phyloP scores from a whole-genome alignment of 2,329 filamentous ascomycete species.

The Zopfia rhizophila region DNA sequence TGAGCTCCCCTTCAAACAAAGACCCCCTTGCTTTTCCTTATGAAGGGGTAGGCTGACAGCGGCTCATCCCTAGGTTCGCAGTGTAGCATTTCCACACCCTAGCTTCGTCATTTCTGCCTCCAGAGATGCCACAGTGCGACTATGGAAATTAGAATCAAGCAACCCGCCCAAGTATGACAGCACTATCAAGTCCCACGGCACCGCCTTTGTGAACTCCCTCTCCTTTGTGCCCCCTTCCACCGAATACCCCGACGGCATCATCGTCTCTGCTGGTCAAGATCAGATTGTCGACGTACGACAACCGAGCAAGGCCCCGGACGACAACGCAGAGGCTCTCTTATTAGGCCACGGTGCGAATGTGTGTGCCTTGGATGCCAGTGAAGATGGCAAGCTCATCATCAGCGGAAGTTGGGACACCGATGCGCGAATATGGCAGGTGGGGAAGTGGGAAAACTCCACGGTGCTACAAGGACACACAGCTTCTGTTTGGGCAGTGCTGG shows the following conservation, averaged over 20 bases:
- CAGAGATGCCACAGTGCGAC: slow-evolving; percentile 87
- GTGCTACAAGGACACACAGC: slow-evolving; percentile 80
- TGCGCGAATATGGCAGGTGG: slow-evolving; percentile 86
- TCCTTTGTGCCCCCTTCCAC: slow-evolving; percentile 77
- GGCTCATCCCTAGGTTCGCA: slow-evolving; percentile 76
- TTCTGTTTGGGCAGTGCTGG: slow-evolving; percentile 91
- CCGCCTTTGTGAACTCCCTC: slow-evolving; percentile 88
- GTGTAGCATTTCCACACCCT: slow-evolving; percentile 79
- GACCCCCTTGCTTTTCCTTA: neutral
- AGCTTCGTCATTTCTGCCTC: slow-evolving; percentile 84
- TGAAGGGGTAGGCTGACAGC: slow-evolving; percentile 4
- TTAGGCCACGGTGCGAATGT: slow-evolving; percentile 89
- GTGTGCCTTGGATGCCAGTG: slow-evolving; percentile 83
- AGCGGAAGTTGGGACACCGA: slow-evolving; percentile 95
- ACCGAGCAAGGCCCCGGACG: slow-evolving; percentile 71
- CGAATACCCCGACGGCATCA: slow-evolving; percentile 78
- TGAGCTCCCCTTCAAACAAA: neutral
- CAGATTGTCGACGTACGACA: slow-evolving; percentile 90
- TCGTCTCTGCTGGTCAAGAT: slow-evolving; percentile 90
- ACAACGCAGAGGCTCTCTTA: slow-evolving; percentile 86
- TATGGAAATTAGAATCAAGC: slow-evolving; percentile 78
- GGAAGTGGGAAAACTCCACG: slow-evolving; percentile 81
- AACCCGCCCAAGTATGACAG: slow-evolving; percentile 78
- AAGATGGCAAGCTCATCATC: slow-evolving; percentile 77
- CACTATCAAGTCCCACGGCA: slow-evolving; percentile 80